A percentile compares a stretch with the other conserved stretches of the same genome.
These are phyloP conservation scores for Chiua virens DNA, from an alignment of 768 basidiomycete species.

Conservation along the genomic window DNA sequence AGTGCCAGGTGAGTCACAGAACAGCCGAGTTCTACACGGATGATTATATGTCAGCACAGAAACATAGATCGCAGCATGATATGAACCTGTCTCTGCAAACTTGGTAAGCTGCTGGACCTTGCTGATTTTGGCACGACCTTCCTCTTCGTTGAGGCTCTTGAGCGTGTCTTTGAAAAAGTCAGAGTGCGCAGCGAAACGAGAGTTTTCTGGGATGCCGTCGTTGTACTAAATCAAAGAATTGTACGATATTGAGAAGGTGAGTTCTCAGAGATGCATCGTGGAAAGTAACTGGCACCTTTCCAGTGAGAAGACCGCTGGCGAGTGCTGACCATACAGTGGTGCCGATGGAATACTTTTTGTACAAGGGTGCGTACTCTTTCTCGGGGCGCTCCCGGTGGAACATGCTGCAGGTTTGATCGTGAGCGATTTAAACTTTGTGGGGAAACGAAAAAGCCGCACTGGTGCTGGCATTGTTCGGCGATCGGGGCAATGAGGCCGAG, in stretches of 20 bases:
- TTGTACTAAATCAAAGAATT: conserved; percentile 36
- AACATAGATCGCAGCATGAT: neutral
- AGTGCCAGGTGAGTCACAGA: conserved; percentile 52
- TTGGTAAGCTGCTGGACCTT: conserved; percentile 49
- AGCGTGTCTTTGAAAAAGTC: conserved; percentile 47
- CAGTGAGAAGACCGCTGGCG: conserved; percentile 54
- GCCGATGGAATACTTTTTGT: conserved; percentile 46
- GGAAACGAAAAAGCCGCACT: conserved; percentile 25
- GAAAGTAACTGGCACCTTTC: conserved; percentile 39
- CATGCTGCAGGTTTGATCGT: conserved; percentile 36
- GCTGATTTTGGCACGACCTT: conserved; percentile 45
- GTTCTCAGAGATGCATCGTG: no score
- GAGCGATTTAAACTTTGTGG: neutral
- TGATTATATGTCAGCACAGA: conserved; percentile 3
- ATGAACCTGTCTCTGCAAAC: conserved; percentile 39
- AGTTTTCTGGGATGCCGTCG: conserved; percentile 50
- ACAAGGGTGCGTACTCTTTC: conserved; percentile 49
- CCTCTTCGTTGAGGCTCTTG: conserved; percentile 41
- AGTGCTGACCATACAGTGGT: conserved; percentile 58
- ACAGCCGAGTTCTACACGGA: conserved; percentile 39
- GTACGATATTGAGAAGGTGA: neutral
- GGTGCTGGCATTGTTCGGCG: conserved; percentile 52
- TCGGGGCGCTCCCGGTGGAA: conserved; percentile 56
- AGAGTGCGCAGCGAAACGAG: conserved; percentile 49
- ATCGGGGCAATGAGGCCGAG: conserved; percentile 50